A percentile compares a stretch with the other conserved stretches of the same genome.
These are phyloP conservation scores for Epichloe bromicola DNA, from an alignment of 2,329 filamentous ascomycete genomes.

Conservation along the genomic window DNA sequence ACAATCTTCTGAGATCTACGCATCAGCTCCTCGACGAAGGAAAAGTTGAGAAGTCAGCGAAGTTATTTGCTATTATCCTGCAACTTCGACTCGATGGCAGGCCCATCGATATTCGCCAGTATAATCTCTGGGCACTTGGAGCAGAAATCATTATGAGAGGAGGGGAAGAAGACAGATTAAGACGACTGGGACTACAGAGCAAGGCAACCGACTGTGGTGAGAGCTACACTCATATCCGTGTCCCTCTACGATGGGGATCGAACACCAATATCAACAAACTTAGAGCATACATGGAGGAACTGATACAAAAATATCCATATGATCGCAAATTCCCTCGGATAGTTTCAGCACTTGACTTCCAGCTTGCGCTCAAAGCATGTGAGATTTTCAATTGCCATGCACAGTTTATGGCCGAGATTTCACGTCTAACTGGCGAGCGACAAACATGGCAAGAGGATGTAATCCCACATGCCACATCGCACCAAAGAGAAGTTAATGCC, in stretches of 20 bases:
- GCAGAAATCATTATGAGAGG: slow-evolving; percentile 69
- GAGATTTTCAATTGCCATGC: slow-evolving; percentile 66
- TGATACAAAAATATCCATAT: slow-evolving; percentile 68
- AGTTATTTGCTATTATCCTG: slow-evolving; percentile 63
- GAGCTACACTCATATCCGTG: not conserved
- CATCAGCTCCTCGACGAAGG: slow-evolving; percentile 59
- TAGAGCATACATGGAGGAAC: slow-evolving; percentile 56
- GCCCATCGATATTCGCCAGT: slow-evolving; percentile 53
- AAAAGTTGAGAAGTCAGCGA: slow-evolving; percentile 57
- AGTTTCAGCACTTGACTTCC: slow-evolving; percentile 62
- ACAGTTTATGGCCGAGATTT: slow-evolving; percentile 36
- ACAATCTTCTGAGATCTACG: slow-evolving; percentile 54
- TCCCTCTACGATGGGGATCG: slow-evolving; percentile 25
- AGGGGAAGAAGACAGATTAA: slow-evolving; percentile 22
- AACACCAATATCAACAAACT: slow-evolving; percentile 33
- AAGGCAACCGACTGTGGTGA: not conserved
- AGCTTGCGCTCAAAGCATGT: slow-evolving; percentile 64
- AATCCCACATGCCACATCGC: not conserved
- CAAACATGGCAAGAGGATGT: slow-evolving; percentile 4
- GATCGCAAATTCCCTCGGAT: slow-evolving; percentile 44
- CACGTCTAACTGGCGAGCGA: slow-evolving; percentile 18
- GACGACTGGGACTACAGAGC: not conserved
- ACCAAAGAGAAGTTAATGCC: not conserved
- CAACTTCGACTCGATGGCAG: slow-evolving; percentile 30
- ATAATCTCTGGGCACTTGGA: slow-evolving; percentile 69